Base-by-base conservation (phyloP, 2,329 filamentous ascomycete genomes). In the Colletotrichum trifolii region DNA sequence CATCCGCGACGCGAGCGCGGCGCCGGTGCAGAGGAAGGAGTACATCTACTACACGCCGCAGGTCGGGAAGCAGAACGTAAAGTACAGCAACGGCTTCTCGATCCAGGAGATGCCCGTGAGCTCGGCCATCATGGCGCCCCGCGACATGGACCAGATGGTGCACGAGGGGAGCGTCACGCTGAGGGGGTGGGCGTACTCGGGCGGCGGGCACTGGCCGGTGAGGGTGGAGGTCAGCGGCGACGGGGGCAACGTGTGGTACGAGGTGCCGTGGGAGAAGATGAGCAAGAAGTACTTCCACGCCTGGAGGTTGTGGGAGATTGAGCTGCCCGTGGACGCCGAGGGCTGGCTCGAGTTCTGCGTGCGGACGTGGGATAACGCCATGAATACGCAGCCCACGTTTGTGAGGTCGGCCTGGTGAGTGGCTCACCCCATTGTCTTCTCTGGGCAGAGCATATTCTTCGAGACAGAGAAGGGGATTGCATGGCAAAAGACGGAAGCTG, bases 31-130 rank as follows among this genome's bases (percentile, higher is more conserved):
- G 75, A 84, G 81, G 71, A 83, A 83, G 58, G 89, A 91, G 71
- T 91, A 91, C 59, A 79, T 91, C 0, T 91, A 92, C 75, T 93
- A 89, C 73, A 87, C 85, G 2, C 87, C 87, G 10, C 89, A 92
- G 72, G 78, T 88, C 0, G 89, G 89, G 10, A 91, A 91, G 75
- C 87, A 91, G 69, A 91, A 91, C 67, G 78, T 82, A 10, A 78
- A 77, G 69, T 84, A 85, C 68, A 85, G 79, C 35, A 86, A 87
- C 52, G 89, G 87, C 0, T 88, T 89, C 69, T 85, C 84, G 67
- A 91, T 90, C 71, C 89, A 92, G 71, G 89, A 91, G 40, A 91
- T 91, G 89, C 89, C 89, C 0, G 89, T 91, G 4, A 85, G 83
- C 49, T 86, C 82, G 17, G 89, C 89, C 25, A 90, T 91, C 70